phyloP scores from a whole-genome alignment of 1,284 basidiomycete genomes.

The Trichosporon sp. region DNA sequence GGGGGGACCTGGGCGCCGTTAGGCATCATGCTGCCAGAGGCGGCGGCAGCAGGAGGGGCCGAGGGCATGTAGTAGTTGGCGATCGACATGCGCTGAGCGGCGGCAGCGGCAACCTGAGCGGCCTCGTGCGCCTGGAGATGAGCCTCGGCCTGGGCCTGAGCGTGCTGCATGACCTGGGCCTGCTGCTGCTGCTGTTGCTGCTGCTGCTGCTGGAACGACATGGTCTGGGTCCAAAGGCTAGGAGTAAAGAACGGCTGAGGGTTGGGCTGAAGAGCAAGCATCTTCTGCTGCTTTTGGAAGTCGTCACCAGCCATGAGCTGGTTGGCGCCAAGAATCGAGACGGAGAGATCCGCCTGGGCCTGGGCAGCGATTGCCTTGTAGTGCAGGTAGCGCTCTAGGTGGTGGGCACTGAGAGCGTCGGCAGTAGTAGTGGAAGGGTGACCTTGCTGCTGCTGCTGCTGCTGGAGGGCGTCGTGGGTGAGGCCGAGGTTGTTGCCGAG shows the following conservation, averaged over 20 bases:
- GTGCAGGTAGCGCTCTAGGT: slow-evolving; percentile 41
- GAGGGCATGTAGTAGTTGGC: slow-evolving; percentile 25
- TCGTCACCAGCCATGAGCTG: slow-evolving; percentile 16
- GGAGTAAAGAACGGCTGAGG: slow-evolving; percentile 4
- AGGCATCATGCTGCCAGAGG: not conserved
- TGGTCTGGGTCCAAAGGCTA: slow-evolving; percentile 16
- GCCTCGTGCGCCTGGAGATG: slow-evolving; percentile 35
- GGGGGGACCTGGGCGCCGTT: slow-evolving; percentile 7
- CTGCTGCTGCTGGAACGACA: slow-evolving; percentile 24
- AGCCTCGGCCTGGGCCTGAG: slow-evolving; percentile 32
- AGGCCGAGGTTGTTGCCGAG: not conserved
- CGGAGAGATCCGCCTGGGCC: slow-evolving; percentile 31
- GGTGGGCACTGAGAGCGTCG: slow-evolving; percentile 38
- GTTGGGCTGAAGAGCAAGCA: slow-evolving; percentile 31
- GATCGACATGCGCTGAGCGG: slow-evolving; percentile 20
- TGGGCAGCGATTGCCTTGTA: slow-evolving; percentile 42
- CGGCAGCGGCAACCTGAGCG: slow-evolving; percentile 27
- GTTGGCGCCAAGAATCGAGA: slow-evolving; percentile 20
- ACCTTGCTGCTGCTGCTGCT: not conserved
- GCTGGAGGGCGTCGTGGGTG: not conserved
- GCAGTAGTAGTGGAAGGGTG: slow-evolving; percentile 15
- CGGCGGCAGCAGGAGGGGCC: slow-evolving; percentile 12
- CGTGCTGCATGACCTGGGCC: slow-evolving; percentile 15
- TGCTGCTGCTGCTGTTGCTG: slow-evolving; percentile 14
- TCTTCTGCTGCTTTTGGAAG: slow-evolving; percentile 23